These are phyloP conservation scores for Colletotrichum camelliae DNA, from an alignment of 2,329 filamentous ascomycete genomes.

Conservation along the genomic window DNA sequence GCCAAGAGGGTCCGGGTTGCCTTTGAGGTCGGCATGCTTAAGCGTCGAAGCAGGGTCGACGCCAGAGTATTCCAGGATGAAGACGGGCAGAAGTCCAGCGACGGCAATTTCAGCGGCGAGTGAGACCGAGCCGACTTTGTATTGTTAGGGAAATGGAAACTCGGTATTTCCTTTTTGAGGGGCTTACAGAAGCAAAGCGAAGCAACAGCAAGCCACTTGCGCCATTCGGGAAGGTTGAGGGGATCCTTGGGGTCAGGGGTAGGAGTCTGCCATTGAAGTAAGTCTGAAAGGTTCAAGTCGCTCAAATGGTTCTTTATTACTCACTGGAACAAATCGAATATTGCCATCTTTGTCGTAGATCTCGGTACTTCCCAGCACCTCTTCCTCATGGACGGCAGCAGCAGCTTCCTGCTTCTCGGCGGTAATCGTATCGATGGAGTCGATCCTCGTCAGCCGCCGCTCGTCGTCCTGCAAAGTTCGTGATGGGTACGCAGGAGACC, in stretches of 20 bases:
- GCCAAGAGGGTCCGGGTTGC: conserved; percentile 23
- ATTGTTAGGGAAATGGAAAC: not conserved
- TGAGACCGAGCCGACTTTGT: conserved; percentile 29
- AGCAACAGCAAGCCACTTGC: conserved; percentile 32
- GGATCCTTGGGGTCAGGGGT: conserved; percentile 34
- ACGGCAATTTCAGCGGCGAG: conserved; percentile 29
- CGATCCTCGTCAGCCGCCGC: not conserved
- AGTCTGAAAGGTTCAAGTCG: not conserved
- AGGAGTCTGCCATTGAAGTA: conserved; percentile 20
- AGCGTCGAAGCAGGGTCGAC: conserved; percentile 28
- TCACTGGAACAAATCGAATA: conserved; percentile 20
- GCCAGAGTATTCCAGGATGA: conserved; percentile 35
- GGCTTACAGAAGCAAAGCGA: conserved; percentile 29
- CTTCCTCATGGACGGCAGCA: not conserved
- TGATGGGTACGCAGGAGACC: not conserved
- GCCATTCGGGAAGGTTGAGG: conserved; percentile 30
- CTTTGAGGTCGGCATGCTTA: conserved; percentile 20
- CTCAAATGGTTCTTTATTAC: not conserved
- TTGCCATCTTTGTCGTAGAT: conserved; percentile 16
- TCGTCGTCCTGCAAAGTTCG: not conserved
- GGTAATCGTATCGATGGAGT: not conserved
- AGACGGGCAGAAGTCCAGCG: conserved; percentile 33
- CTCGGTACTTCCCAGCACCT: conserved; percentile 18
- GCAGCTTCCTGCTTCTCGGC: not conserved
- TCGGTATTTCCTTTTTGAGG: not conserved